Percentiles rank a stretch among this genome's conserved stretches.
Evolutionary conservation across 106 monocot species (phyloP).

Genomic region (Allium fistulosum): DNA sequence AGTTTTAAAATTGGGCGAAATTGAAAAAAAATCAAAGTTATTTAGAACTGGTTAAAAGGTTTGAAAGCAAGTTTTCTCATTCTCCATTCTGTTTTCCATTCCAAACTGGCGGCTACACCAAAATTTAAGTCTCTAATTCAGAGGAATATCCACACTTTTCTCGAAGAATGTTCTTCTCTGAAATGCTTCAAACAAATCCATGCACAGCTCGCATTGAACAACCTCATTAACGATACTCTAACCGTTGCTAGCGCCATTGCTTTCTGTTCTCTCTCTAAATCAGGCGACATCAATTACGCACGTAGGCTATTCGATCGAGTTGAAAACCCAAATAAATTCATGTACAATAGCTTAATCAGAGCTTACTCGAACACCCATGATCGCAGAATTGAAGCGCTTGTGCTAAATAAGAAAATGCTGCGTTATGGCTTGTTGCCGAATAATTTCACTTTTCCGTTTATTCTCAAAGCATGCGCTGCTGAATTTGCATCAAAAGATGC

Average conservation of each 20-base stretch:
- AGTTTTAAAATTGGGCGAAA: too few relatives aligned
- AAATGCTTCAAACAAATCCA: slow-evolving; percentile 21
- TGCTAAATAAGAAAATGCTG: slow-evolving; percentile 42
- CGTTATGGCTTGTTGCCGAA: slow-evolving; percentile 36
- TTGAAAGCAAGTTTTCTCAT: too few relatives aligned
- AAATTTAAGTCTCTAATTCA: slow-evolving; percentile 2
- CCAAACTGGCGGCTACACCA: slow-evolving; percentile 6
- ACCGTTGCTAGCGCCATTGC: slow-evolving; percentile 27
- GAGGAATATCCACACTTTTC: slow-evolving; percentile 13
- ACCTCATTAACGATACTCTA: slow-evolving; percentile 21
- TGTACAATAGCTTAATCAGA: slow-evolving; percentile 60
- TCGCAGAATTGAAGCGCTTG: slow-evolving; percentile 21
- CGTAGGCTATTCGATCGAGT: slow-evolving; percentile 34
- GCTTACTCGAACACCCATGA: slow-evolving; percentile 23
- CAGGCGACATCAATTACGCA: slow-evolving; percentile 31
- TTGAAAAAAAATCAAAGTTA: too few relatives aligned
- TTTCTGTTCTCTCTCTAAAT: slow-evolving; percentile 31
- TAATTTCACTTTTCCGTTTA: slow-evolving; percentile 63
- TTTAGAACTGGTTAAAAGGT: too few relatives aligned
- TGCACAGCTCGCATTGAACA: slow-evolving; percentile 16
- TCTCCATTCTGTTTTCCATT: neutral
- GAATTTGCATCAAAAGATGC: slow-evolving; percentile 10
- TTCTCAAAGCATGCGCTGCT: slow-evolving; percentile 41
- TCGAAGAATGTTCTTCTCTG: slow-evolving; percentile 16
- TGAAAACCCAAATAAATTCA: slow-evolving; percentile 35